Base-by-base conservation (phyloP, 2,329 filamentous ascomycete species). In the Fusarium avenaceum region DNA sequence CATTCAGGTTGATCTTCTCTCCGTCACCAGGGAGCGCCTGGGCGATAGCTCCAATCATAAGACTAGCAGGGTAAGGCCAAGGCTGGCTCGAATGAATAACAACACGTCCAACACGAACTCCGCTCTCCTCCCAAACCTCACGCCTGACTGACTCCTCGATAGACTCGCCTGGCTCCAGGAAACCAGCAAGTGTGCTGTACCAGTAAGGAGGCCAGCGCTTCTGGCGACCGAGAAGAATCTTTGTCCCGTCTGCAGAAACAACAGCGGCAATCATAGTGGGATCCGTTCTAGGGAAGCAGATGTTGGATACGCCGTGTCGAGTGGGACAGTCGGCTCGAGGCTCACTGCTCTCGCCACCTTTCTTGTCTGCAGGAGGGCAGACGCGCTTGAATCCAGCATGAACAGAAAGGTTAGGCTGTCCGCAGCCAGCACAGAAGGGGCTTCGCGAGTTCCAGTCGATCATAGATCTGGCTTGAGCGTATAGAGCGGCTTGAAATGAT, bases 261-360 rank as follows among this genome's bases (percentile, higher is more conserved):
- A 97, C 90, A 1, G 94, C 95, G 81, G 96, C 94, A 80, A 99
- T 99, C 77, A 98, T 94, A 28, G 93, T 97, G 1, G 94, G 94
- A 74, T 97, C 94, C 3, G 95, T 97, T 50, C 94, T 89, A 4
- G 95, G 95, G 84, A 97, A 98, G 75, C 87, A 91, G 53, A 97
- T 85, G 80, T 99, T 99, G 32, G 94, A 97, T 45, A 99, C 82
- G 26, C 93, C 94, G 39, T 89, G 91, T 54, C 96, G 88, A 1
- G 94, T 96, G 9, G 88, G 89, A 79, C 96, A 99, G 19, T 90
- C 86, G 2, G 85, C 85, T 10, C 93, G 89, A 42, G 87, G 82
- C 26, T 78, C 78, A 10, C 85, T 79, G 15, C 78, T 77, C 24
- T 77, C 78, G 40, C 81, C 81, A 22, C 83, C 83, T 43, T 79